These are phyloP conservation scores for Globisporangium uncinulatum DNA, from an alignment of 352 stramenopile genomes.

Conservation along the genomic window DNA sequence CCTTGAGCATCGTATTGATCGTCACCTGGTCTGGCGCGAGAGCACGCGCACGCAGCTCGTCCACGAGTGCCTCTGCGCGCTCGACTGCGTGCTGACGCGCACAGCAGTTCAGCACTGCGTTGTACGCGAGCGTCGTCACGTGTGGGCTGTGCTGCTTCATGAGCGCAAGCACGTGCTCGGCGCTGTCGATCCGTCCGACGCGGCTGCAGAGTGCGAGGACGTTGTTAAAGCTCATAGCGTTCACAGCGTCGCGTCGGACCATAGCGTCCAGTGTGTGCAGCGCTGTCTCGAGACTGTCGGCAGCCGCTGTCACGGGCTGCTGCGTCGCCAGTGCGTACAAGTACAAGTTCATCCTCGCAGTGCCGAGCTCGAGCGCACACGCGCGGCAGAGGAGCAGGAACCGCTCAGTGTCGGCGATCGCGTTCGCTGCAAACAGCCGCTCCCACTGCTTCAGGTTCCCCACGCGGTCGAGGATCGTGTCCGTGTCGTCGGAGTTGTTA, in stretches of 20 bases:
- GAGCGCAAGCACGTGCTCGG: constrained; percentile 26
- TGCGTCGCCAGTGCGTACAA: constrained; percentile 2
- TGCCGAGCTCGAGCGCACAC: neutral
- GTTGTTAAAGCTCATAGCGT: constrained; percentile 26
- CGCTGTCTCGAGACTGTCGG: constrained; percentile 18
- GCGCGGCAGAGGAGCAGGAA: constrained; percentile 7
- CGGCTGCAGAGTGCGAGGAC: constrained; percentile 33
- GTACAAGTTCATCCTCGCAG: constrained; percentile 13
- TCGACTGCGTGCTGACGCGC: constrained; percentile 23
- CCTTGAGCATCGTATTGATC: constrained; percentile 52
- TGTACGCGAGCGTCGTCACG: constrained; percentile 23
- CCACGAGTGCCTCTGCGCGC: constrained; percentile 25
- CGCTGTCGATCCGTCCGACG: constrained; percentile 19
- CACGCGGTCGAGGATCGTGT: constrained; percentile 3
- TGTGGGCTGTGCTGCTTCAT: constrained; percentile 23
- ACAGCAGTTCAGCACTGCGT: constrained; percentile 41
- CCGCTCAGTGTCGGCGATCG: constrained; percentile 6
- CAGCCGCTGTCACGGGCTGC: neutral
- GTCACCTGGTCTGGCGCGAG: constrained; percentile 32
- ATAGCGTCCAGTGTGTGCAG: constrained; percentile 33
- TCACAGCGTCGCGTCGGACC: constrained; percentile 14
- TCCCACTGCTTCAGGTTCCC: constrained; percentile 13
- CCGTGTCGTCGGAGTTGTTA: neutral
- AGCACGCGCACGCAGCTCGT: constrained; percentile 27
- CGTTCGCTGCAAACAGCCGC: constrained; percentile 3